phyloP scores from a whole-genome alignment of 495 filamentous ascomycete species.

The Aspergillus egyptiacus region DNA sequence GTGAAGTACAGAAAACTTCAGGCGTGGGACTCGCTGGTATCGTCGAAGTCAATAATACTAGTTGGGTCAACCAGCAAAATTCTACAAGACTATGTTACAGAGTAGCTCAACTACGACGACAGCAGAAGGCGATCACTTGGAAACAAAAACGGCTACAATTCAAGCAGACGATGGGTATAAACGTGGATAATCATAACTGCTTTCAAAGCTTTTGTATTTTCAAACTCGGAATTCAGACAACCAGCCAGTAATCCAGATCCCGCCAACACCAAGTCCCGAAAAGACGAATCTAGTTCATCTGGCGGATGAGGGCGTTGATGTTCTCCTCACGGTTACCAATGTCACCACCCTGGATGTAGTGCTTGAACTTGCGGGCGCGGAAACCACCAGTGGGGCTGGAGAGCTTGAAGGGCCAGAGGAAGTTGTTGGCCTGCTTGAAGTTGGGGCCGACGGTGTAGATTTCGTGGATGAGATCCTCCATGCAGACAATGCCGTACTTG shows the following conservation, averaged over 20 bases:
- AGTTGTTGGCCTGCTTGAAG: constrained; percentile 99
- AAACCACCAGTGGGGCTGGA: constrained; percentile 96
- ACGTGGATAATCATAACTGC: constrained; percentile 23
- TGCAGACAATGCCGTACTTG: constrained; percentile 98
- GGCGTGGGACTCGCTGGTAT: too few species aligned
- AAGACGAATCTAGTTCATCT: constrained; percentile 82
- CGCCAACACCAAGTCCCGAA: constrained; percentile 19
- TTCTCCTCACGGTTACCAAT: constrained; percentile 97
- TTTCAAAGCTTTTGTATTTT: constrained; percentile 35
- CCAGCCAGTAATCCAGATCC: constrained; percentile 27
- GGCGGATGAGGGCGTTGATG: constrained; percentile 92
- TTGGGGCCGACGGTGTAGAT: constrained; percentile 97
- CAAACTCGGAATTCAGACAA: constrained; percentile 35
- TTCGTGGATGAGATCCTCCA: constrained; percentile 99
- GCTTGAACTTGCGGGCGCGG: constrained; percentile 93
- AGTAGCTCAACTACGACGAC: background rate
- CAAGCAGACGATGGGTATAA: constrained; percentile 7
- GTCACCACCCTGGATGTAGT: constrained; percentile 99
- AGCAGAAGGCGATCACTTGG: background rate
- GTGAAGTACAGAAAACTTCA: too few species aligned
- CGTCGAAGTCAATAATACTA: too few species aligned
- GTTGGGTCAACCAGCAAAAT: too few species aligned
- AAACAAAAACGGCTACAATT: constrained; percentile 2
- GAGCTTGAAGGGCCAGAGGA: constrained; percentile 99
- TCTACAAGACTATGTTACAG: too few species aligned